A percentile compares a stretch with the other conserved stretches of the same genome.
Conservation (phyloP, 1,284 basidiomycete species). For the Phellinidium pouzarii region DNA sequence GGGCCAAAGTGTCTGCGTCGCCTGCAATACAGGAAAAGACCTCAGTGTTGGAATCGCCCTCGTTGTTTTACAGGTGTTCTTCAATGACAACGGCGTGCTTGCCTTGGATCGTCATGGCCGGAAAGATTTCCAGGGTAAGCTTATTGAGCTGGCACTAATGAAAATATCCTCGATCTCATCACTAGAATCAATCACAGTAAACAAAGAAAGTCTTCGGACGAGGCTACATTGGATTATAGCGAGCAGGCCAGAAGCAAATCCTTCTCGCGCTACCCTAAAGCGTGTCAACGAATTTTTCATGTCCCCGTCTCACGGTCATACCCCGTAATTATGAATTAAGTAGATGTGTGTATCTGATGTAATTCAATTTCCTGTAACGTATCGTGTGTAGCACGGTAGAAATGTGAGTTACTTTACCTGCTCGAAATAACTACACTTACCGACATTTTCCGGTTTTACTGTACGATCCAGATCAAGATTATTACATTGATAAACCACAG, state of each 20-base stretch:
- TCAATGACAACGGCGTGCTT: constrained; percentile 44
- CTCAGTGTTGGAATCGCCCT: constrained; percentile 56
- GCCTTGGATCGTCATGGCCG: constrained; percentile 18
- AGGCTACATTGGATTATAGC: constrained; percentile 79
- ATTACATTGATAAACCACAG: too few relatives aligned
- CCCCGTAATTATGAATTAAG: not conserved
- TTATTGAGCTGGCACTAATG: not conserved
- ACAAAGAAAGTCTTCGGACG: constrained; percentile 56
- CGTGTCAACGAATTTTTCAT: constrained; percentile 73
- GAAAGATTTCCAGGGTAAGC: constrained; percentile 3
- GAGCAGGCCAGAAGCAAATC: constrained; percentile 65
- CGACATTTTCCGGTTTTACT: too few relatives aligned
- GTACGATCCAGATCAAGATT: too few relatives aligned
- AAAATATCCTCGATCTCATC: constrained; percentile 17
- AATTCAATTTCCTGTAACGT: too few relatives aligned
- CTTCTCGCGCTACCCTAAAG: constrained; percentile 69
- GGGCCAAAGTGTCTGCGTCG: constrained; percentile 40
- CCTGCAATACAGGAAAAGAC: constrained; percentile 54
- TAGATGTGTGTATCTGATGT: too few relatives aligned
- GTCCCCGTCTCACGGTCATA: constrained; percentile 26
- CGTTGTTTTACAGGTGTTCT: constrained; percentile 50
- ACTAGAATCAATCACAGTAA: constrained; percentile 24
- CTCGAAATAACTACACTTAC: too few relatives aligned
- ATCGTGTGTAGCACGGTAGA: too few relatives aligned
- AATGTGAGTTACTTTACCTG: too few relatives aligned